Evolutionary conservation across 2,329 filamentous ascomycete species (phyloP), one percentile per base, ranked within the genome.

Genomic region (Aspergillus felis): DNA sequence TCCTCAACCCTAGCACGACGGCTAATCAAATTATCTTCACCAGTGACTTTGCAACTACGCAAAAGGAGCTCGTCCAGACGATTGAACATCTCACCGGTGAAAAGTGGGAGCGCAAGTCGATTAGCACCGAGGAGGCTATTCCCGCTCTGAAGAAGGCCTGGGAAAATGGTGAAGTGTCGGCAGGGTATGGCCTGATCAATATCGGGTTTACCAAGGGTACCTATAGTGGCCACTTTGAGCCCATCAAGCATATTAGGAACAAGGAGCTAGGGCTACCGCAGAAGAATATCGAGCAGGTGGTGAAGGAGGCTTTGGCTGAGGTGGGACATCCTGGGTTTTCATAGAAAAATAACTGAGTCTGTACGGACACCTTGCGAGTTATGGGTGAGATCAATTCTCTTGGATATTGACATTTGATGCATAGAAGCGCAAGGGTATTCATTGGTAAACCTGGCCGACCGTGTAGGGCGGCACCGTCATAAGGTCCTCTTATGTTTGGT

Each of bases 1-100:
- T 63, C 6, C 22, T 57, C 9, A 54, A 54, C 9, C 53, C 56
- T 22, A 27, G 27, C n/a, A 29, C 52, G 14, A 63, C 59, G 1
- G 49, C 27, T 3, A 61, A 63, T 50, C 55, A 56, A 42, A 59
- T 59, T n/a, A 25, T 61, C 9, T 60, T 58, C 22, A 49, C 58
- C 14, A 61, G 57, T 27, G 60, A 59, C 22, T 61, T 59, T 41
- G 56, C 57, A 5, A 61, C 55, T 5, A 59, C 55, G 1, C 61
- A 63, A 41, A 38, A 51, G 27, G 55, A 62, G 32, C 48, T 62
- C 17, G 50, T 62, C 20, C 52, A 53, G 41, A 54, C 46, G 8
- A 50, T 62, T 14, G 59, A 61, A 47, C 47, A 53, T 6, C 42
- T 56, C 1, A 61, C 59, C 6, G 56, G 54, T 3, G 53, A 56